Evolutionary conservation across 345 rosid genomes (phyloP), one percentile per base, ranked within the genome.

Genomic region (Psidium friedrichsthalianum): DNA sequence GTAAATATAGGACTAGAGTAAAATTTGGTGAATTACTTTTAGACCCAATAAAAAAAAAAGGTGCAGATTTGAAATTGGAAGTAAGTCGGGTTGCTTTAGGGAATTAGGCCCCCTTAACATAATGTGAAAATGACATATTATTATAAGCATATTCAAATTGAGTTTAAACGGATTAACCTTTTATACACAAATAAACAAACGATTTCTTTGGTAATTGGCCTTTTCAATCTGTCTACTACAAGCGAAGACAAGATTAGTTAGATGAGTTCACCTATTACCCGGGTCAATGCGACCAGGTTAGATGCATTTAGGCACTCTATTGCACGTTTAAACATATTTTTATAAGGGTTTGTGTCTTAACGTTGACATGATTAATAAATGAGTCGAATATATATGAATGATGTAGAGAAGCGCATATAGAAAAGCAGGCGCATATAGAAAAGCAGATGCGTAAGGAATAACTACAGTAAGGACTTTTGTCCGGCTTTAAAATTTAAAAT

Each of bases 31-130:
- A 57, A 56, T 10, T 58, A 47, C 11, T n/a, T 58, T 11, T 58
- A 12, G 8, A 12, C 8, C 49, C 1, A 44, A 6, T 1, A 57
- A 57, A 57, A 57, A 4, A 25, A 24, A 6, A 4, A 0, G 55
- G 55, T 2, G 6, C 5, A 53, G 0, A 5, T n/a, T 25, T 58
- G 69, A 1, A 0, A 58, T 58, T 58, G 16, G 0, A 58, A 0
- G 20, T 27, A 27, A 59, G 1, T 25, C 6, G 4, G 74, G 20
- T 7, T 0, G 4, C 6, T 59, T 59, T 59, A 27, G 9, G 29
- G 2, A 59, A 59, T 6, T 59, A 59, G 40, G 29, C 40, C 74
- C 20, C 27, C 0, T 1, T 13, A 13, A 59, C 74, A 27, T 14
- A 36, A 27, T 27, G 0, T 3, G 21, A 59, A 27, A 27, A 6